Percentiles rank a stretch among this genome's conserved stretches.
Conservation (phyloP, 371 early-diverging fungal species). For the Neoconidiobolus thromboides region DNA sequence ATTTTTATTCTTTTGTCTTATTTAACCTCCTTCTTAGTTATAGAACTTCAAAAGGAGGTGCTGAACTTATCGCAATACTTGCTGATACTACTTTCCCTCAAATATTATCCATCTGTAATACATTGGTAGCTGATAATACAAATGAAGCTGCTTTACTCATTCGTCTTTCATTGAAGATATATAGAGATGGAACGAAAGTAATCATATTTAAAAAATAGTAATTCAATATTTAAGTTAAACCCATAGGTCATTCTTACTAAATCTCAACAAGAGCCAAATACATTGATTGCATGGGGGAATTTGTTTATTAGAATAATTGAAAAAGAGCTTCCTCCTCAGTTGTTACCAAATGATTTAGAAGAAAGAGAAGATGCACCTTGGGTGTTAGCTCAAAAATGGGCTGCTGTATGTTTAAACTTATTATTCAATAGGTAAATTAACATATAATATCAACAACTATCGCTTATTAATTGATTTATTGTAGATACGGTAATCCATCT, state of each 20-base stretch:
- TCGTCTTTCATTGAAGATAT: slow-evolving; percentile 58
- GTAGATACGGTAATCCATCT: slow-evolving; percentile 56
- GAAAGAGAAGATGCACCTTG: slow-evolving; percentile 59
- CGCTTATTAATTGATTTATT: too few relatives aligned
- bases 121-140: slow-evolving; percentile 29
- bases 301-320: slow-evolving; percentile 59
- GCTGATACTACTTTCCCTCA: slow-evolving; percentile 47
- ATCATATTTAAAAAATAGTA: background rate
- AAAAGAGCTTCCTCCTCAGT: slow-evolving; percentile 29
- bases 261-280: slow-evolving; percentile 36
- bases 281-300: slow-evolving; percentile 69
- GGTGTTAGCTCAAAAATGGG: slow-evolving; percentile 92
- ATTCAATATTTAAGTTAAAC: background rate
- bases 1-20: background rate
- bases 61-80: slow-evolving; percentile 23
- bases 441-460: slow-evolving; percentile 8
- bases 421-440: slow-evolving; percentile 26
- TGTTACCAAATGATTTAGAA: slow-evolving; percentile 33
- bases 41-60: background rate
- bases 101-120: slow-evolving; percentile 42
- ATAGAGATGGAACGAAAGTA: slow-evolving; percentile 11
- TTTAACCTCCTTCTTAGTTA: background rate
- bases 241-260: slow-evolving; percentile 30
- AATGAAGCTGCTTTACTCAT: slow-evolving; percentile 66
- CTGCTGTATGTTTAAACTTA: slow-evolving; percentile 59